A percentile compares a stretch with the other conserved stretches of the same genome.
Evolutionary conservation across 208 protist species (phyloP).

Genomic region (Leishmania martiniquensis): DNA sequence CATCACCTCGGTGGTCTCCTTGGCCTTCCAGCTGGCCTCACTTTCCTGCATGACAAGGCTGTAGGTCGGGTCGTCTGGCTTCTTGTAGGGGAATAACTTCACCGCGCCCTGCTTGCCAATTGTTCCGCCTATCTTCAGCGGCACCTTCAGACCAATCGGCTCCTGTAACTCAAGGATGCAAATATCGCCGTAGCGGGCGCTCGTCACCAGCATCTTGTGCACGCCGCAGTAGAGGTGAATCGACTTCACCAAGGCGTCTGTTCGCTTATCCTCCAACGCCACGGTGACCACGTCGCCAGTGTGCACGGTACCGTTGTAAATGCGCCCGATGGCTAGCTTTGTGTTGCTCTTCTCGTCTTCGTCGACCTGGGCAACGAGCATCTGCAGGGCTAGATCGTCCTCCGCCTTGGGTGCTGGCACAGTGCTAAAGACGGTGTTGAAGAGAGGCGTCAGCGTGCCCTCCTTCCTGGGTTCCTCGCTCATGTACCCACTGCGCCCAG

Average conservation of each 20-base stretch:
- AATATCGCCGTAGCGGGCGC: conserved; percentile 85
- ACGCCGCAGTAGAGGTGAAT: conserved; percentile 90
- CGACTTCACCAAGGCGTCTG: conserved; percentile 86
- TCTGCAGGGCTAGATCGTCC: conserved; percentile 76
- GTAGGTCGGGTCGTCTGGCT: conserved; percentile 96
- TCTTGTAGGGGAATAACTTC: conserved; percentile 81
- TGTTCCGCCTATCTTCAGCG: conserved; percentile 89
- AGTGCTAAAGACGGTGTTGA: conserved; percentile 93
- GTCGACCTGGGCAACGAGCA: conserved; percentile 96
- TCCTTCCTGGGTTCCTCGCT: conserved; percentile 71
- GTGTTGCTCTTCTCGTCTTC: conserved; percentile 74
- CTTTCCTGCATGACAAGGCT: conserved; percentile 92
- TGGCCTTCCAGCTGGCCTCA: conserved; percentile 89
- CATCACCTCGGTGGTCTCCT: conserved; percentile 86
- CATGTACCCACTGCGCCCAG: conserved; percentile 93
- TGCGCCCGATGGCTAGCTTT: conserved; percentile 94
- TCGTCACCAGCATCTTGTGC: conserved; percentile 62
- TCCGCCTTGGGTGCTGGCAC: conserved; percentile 75
- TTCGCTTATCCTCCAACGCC: conserved; percentile 76
- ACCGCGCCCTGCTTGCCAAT: conserved; percentile 74
- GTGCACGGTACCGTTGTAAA: conserved; percentile 91
- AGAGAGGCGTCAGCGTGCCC: conserved; percentile 91
- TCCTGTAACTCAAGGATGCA: conserved; percentile 85
- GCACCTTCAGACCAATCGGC: conserved; percentile 85
- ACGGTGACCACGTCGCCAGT: conserved; percentile 89